phyloP scores from a whole-genome alignment of 2,329 filamentous ascomycete genomes.

The Arthroderma uncinatum region DNA sequence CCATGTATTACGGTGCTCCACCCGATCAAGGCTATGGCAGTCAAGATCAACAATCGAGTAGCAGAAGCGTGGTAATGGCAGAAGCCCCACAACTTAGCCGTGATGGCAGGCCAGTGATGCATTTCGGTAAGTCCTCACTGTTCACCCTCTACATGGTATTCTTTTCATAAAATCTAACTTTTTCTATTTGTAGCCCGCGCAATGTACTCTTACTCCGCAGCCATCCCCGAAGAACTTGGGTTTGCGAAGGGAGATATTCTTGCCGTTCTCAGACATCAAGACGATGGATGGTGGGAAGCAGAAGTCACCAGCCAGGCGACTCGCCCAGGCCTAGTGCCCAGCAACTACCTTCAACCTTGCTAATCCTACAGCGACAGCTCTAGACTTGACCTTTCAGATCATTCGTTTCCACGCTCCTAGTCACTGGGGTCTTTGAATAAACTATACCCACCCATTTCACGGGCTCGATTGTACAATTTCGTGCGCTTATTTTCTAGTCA shows the following conservation, averaged over 20 bases:
- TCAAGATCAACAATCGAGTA: conserved; percentile 47
- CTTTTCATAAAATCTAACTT: conserved; percentile 6
- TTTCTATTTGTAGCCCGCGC: conserved; percentile 58
- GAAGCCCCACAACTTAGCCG: conserved; percentile 57
- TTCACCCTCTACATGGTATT: neutral
- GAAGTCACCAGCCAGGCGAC: conserved; percentile 57
- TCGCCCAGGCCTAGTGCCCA: conserved; percentile 50
- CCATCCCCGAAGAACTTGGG: conserved; percentile 86
- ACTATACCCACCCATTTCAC: neutral
- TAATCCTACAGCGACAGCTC: conserved; percentile 19
- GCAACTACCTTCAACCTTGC: conserved; percentile 55
- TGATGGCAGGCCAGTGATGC: conserved; percentile 76
- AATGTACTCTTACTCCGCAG: conserved; percentile 86
- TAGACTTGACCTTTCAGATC: neutral
- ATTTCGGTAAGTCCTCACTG: conserved; percentile 67
- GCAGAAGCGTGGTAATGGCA: conserved; percentile 71
- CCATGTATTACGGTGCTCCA: conserved; percentile 40
- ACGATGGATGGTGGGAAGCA: conserved; percentile 99
- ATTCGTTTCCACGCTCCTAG: neutral
- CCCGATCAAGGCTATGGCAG: conserved; percentile 29
- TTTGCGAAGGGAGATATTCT: conserved; percentile 89
- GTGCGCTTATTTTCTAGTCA: neutral
- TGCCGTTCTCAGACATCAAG: conserved; percentile 78
- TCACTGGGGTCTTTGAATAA: neutral
- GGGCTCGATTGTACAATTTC: neutral